These are phyloP conservation scores for Dryas drummondii DNA, from an alignment of 306 rosid genomes.

Conservation along the genomic window DNA sequence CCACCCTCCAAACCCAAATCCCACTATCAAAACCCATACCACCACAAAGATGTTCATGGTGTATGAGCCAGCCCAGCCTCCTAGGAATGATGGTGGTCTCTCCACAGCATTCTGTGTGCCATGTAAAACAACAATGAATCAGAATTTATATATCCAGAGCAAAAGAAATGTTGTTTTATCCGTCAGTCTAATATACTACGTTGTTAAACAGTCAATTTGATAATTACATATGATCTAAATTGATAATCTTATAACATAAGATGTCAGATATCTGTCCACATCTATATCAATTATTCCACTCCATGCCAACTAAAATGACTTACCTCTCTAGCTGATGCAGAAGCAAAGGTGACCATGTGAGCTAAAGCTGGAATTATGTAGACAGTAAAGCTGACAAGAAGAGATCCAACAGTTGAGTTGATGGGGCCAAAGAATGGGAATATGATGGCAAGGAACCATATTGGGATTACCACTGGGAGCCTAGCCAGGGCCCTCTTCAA, in stretches of 20 bases:
- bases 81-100: slow-evolving; percentile 75
- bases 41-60: slow-evolving; percentile 76
- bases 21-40: slow-evolving; percentile 86
- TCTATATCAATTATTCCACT: not conserved
- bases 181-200: not conserved
- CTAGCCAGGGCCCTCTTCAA: slow-evolving; percentile 75
- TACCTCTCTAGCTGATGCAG: slow-evolving; percentile 85
- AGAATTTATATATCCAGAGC: not conserved
- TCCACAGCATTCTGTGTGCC: slow-evolving; percentile 84
- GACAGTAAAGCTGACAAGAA: slow-evolving; percentile 96
- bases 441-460: slow-evolving; percentile 91
- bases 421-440: slow-evolving; percentile 99
- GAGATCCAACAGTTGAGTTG: slow-evolving; percentile 94
- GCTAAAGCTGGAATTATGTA: slow-evolving; percentile 96
- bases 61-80: slow-evolving; percentile 88
- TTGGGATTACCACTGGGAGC: slow-evolving; percentile 93
- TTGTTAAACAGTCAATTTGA: not conserved
- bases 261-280: not conserved
- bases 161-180: too few relatives aligned
- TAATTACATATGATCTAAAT: not conserved
- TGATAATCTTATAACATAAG: not conserved
- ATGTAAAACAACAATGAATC: not conserved
- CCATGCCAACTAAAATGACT: not conserved
- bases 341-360: slow-evolving; percentile 90
- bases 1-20: slow-evolving; percentile 99